Evolutionary conservation across 2,329 filamentous ascomycete genomes (phyloP).

Genomic region (Hypoxylon sp.): DNA sequence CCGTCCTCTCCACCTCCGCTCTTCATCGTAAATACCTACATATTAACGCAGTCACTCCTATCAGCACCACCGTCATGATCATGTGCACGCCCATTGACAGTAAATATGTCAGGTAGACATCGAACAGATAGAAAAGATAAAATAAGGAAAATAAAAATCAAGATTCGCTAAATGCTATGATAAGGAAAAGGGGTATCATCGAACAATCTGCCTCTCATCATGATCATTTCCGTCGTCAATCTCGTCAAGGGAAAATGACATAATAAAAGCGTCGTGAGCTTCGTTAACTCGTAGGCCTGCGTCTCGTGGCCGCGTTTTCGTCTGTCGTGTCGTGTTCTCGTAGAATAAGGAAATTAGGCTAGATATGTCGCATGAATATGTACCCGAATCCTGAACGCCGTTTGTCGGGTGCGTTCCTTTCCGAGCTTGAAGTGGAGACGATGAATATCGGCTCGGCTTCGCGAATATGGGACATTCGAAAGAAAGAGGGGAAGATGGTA

Average conservation of each 20-base stretch:
- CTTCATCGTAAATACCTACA: background rate
- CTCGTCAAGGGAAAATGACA: constrained; percentile 20
- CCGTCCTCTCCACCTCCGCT: background rate
- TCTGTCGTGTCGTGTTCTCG: constrained; percentile 25
- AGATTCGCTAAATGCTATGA: constrained; percentile 37
- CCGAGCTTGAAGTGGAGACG: background rate
- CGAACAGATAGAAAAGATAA: background rate
- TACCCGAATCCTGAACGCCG: background rate
- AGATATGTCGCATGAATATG: background rate
- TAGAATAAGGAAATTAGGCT: background rate
- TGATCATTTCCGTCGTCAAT: constrained; percentile 30
- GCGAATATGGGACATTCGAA: constrained; percentile 15
- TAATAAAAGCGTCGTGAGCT: constrained; percentile 25
- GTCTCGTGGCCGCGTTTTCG: constrained; percentile 4
- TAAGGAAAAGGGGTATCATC: constrained; percentile 37
- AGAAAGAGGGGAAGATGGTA: constrained; percentile 5
- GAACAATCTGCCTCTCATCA: constrained; percentile 38
- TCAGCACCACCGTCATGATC: constrained; percentile 2
- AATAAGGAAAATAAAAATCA: constrained; percentile 19
- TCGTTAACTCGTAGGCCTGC: constrained; percentile 27
- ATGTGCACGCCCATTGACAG: background rate
- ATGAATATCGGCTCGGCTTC: constrained; percentile 12
- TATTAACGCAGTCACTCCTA: constrained; percentile 6
- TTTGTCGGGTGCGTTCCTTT: background rate
- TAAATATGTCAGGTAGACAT: background rate